Conservation (phyloP, 2,329 filamentous ascomycete genomes). For the Albifimbria verrucaria region DNA sequence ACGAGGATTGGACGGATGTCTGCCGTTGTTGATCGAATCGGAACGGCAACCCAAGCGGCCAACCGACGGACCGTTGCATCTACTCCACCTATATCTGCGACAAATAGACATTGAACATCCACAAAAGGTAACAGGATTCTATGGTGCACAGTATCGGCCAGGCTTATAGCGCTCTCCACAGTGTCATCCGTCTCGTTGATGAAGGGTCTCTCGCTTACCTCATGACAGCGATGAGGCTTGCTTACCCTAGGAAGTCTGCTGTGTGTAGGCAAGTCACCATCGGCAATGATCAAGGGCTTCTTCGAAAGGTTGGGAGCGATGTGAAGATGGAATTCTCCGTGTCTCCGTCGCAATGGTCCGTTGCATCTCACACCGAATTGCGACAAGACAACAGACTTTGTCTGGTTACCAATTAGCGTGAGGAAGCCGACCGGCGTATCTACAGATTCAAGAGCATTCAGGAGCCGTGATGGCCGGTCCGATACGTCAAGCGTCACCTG, state of each 20-base stretch:
- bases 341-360: neutral
- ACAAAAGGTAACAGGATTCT: conserved; percentile 2
- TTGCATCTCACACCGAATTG: neutral
- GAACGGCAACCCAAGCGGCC: conserved; percentile 1
- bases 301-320: neutral
- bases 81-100: conserved; percentile 5
- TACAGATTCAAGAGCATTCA: conserved; percentile 1
- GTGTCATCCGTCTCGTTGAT: neutral
- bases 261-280: conserved; percentile 5
- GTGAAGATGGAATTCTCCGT: conserved; percentile 4
- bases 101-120: conserved; percentile 6
- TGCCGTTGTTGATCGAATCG: neutral
- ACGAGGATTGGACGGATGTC: neutral
- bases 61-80: conserved; percentile 1
- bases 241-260: conserved; percentile 1
- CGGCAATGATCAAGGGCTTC: conserved; percentile 2
- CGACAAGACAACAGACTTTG: neutral
- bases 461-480: conserved; percentile 5
- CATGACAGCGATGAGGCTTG: conserved; percentile 3
- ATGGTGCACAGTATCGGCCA: conserved; percentile 2
- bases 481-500: conserved; percentile 3
- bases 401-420: conserved; percentile 4
- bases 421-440: conserved; percentile 1
- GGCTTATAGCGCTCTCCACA: neutral
- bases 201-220: neutral